A percentile compares a stretch with the other conserved stretches of the same genome.
Conservation (phyloP, 169 alveolate species). For the Plasmodium fragile region DNA sequence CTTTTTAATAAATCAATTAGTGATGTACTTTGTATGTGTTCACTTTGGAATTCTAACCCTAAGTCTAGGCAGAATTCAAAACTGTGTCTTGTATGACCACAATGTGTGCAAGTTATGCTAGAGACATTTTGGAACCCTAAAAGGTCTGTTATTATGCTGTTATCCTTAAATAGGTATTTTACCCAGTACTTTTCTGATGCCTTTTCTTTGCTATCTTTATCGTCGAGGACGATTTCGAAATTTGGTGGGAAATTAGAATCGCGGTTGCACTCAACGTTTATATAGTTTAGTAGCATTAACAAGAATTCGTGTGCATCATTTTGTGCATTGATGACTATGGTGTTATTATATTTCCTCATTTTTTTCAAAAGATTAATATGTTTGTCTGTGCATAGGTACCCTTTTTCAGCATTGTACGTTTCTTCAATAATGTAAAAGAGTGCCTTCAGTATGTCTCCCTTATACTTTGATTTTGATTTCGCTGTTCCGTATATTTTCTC, state of each 20-base stretch:
- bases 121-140: constrained; percentile 73
- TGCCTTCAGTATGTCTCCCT: constrained; percentile 60
- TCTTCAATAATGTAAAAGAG: constrained; percentile 43
- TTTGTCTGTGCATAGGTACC: constrained; percentile 38
- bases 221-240: constrained; percentile 44
- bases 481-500: constrained; percentile 20
- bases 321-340: constrained; percentile 48
- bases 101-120: constrained; percentile 62
- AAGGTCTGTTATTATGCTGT: constrained; percentile 65
- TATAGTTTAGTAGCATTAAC: constrained; percentile 35
- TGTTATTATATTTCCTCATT: constrained; percentile 52
- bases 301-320: constrained; percentile 76
- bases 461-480: constrained; percentile 64
- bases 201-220: constrained; percentile 64
- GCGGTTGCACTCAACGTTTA: constrained; percentile 71
- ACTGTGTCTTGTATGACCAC: constrained; percentile 73
- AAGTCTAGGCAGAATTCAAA: constrained; percentile 71
- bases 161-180: constrained; percentile 66
- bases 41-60: constrained; percentile 52
- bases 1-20: constrained; percentile 42
- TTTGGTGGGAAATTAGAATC: constrained; percentile 25
- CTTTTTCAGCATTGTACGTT: constrained; percentile 10
- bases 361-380: constrained; percentile 65
- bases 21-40: constrained; percentile 61
- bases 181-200: constrained; percentile 73